These are phyloP conservation scores for Aspergillus flavus DNA, from an alignment of 2,329 filamentous ascomycete genomes.

Conservation along the genomic window DNA sequence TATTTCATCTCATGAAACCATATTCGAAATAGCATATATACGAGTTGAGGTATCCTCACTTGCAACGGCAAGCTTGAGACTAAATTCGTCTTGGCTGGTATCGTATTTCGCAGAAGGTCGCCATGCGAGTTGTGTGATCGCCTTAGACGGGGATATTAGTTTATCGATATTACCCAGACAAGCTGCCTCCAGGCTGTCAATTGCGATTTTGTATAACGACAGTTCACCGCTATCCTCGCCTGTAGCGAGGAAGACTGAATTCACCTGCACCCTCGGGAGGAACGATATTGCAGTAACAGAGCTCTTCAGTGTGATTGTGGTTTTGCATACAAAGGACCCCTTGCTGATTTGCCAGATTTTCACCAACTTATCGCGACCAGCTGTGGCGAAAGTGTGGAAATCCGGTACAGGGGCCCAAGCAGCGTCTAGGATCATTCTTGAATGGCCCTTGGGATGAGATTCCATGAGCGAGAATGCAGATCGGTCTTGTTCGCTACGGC, in stretches of 20 bases:
- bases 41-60: conserved; percentile 50
- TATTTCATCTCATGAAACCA: conserved; percentile 28
- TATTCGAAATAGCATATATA: conserved; percentile 40
- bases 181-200: conserved; percentile 33
- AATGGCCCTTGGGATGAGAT: conserved; percentile 80
- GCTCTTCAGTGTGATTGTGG: conserved; percentile 57
- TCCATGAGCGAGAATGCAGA: conserved; percentile 61
- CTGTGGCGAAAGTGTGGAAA: conserved; percentile 72
- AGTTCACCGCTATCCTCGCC: conserved; percentile 53
- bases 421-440: conserved; percentile 87
- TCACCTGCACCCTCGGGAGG: conserved; percentile 38
- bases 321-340: conserved; percentile 54
- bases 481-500: conserved; percentile 47
- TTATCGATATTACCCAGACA: conserved; percentile 36
- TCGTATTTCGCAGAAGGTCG: conserved; percentile 48
- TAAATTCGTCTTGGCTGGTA: conserved; percentile 13
- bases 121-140: conserved; percentile 71
- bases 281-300: conserved; percentile 76
- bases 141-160: conserved; percentile 60
- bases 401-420: conserved; percentile 69
- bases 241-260: conserved; percentile 43
- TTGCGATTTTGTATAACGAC: conserved; percentile 43
- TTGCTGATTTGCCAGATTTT: conserved; percentile 64
- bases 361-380: conserved; percentile 83
- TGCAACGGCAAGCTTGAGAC: conserved; percentile 45